Evolutionary conservation across 352 stramenopile genomes (phyloP), one percentile per base, ranked within the genome.

Genomic region (Phytopythium vexans): DNA sequence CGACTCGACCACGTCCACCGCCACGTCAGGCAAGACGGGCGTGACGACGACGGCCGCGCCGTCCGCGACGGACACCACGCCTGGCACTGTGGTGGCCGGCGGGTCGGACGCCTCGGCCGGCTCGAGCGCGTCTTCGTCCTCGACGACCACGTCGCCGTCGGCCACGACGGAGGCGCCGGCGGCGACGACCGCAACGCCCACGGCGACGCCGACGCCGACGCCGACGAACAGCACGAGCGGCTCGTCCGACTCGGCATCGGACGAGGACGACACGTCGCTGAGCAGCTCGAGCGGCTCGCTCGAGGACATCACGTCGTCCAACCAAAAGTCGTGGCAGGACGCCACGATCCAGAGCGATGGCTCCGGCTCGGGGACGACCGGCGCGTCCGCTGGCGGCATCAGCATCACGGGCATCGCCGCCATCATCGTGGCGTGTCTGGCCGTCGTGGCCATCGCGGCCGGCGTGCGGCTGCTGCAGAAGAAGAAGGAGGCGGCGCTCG

Each of bases 341-440:
- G 60, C 63, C n/a, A 64, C 60, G 21, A 77, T 70, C 46, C 36
- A 68, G 7, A 70, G 62, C 36, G 65, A 68, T 49, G 52, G 46
- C 37, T 62, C 56, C 1, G 37, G 16, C 3, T 48, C 48, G 12
- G 40, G 31, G 33, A 54, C 58, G 0, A 39, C 35, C 0, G 46
- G 43, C 33, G 8, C 49, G 16, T 21, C 11, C 31, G 11, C 33
- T 0, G 32, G 41, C 11, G 70, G 66, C 34, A 33, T 86, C 14
- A 49, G 64, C 8, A 63, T 86, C 15, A 53, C 54, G 16, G 52
- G 74, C 3, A 68, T 87, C 49, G 83, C 88, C 40, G 57, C 37
- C 15, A 86, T 89, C 42, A 68, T 86, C 33, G 70, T 91, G n/a
- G 81, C 65, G 51, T 89, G 77, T 31, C 70, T 91, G 56, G 81